Evolutionary conservation across 164 flowering plant species (phyloP).

Genomic region (Chloranthus sessilifolius): DNA sequence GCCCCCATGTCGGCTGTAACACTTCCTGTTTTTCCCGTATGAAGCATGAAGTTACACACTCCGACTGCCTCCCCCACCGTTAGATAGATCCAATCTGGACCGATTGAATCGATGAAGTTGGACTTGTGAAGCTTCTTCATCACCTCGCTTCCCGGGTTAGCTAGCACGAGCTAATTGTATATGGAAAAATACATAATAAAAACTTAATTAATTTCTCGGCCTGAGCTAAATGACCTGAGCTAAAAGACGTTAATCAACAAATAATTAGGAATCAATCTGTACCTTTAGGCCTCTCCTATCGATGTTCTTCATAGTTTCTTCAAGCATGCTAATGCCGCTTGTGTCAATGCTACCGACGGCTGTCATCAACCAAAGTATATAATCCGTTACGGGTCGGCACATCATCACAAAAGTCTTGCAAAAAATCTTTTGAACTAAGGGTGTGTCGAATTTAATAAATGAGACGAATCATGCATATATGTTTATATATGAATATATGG

Average conservation of each 20-base stretch:
- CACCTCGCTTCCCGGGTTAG: slow-evolving; percentile 74
- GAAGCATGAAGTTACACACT: slow-evolving; percentile 62
- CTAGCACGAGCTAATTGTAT: slow-evolving; percentile 56
- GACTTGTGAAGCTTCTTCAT: slow-evolving; percentile 69
- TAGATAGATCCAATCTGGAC: slow-evolving; percentile 61
- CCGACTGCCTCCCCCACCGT: slow-evolving; percentile 70
- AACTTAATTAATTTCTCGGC: too few species aligned
- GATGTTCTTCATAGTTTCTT: slow-evolving; percentile 49
- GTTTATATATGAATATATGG: too few species aligned
- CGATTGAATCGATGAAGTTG: slow-evolving; percentile 46
- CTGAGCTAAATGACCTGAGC: too few species aligned
- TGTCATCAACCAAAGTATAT: too few species aligned
- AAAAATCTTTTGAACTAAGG: too few species aligned
- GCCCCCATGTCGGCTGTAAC: slow-evolving; percentile 6
- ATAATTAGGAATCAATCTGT: too few species aligned
- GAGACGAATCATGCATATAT: too few species aligned
- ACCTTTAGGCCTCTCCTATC: slow-evolving; percentile 66
- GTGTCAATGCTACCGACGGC: slow-evolving; percentile 77
- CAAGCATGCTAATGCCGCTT: slow-evolving; percentile 75
- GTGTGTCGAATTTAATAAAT: too few species aligned
- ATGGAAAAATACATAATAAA: too few species aligned
- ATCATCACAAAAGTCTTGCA: too few species aligned
- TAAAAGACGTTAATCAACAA: too few species aligned
- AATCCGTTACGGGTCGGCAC: too few species aligned
- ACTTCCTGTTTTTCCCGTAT: slow-evolving; percentile 29